phyloP scores from a whole-genome alignment of 768 basidiomycete species.

The Russula emetica region DNA sequence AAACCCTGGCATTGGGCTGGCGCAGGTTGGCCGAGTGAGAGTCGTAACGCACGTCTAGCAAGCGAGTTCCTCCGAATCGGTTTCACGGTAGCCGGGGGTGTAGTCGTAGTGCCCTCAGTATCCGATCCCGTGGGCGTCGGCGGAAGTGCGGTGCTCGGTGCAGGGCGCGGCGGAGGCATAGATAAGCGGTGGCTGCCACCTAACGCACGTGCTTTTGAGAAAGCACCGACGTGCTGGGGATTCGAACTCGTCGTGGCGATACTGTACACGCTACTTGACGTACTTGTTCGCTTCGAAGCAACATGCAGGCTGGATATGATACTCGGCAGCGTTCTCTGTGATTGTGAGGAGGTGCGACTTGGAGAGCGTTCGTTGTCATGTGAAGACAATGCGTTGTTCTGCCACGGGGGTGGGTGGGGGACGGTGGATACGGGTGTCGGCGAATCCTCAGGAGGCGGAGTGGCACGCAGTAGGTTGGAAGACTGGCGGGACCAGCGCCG shows the following conservation, averaged over 20 bases:
- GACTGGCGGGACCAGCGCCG: constrained; percentile 37
- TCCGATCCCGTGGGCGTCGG: too few relatives aligned
- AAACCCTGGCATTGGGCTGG: constrained; percentile 53
- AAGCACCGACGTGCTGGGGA: constrained; percentile 36
- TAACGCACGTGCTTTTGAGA: constrained; percentile 28
- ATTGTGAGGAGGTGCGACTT: constrained; percentile 34
- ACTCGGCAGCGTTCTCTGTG: constrained; percentile 28
- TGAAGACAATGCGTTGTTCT: constrained; percentile 26
- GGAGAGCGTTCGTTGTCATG: constrained; percentile 22
- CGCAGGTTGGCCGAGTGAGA: constrained; percentile 49
- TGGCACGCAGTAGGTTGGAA: constrained; percentile 45
- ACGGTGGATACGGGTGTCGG: constrained; percentile 45
- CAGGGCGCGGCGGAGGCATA: constrained; percentile 47
- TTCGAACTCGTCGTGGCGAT: constrained; percentile 29
- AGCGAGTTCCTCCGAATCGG: constrained; percentile 50
- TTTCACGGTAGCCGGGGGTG: constrained; percentile 29
- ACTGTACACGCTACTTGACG: constrained; percentile 45
- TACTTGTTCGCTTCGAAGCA: constrained; percentile 27
- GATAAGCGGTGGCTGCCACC: constrained; percentile 50
- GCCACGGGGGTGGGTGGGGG: constrained; percentile 14
- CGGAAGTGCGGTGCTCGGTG: too few relatives aligned
- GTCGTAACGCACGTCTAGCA: constrained; percentile 47
- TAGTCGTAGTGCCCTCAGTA: constrained; percentile 32
- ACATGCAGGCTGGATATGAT: constrained; percentile 22
- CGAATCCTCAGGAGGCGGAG: constrained; percentile 61